Evolutionary conservation across 2,329 filamentous ascomycete genomes (phyloP).

Genomic region (Botrytis paeoniae): DNA sequence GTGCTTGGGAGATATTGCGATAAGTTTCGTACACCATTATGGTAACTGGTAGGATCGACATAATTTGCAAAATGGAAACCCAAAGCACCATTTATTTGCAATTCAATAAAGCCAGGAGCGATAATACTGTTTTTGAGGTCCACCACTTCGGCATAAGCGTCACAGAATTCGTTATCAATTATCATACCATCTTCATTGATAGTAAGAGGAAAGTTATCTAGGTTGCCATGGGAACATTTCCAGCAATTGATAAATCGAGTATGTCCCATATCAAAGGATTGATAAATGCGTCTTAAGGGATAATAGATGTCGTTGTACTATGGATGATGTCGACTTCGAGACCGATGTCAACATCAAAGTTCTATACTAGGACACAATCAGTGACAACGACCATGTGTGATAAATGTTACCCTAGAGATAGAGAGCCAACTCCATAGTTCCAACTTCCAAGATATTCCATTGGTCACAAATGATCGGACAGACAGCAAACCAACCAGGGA

Average conservation of each 20-base stretch:
- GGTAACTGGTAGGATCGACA: conserved; percentile 41
- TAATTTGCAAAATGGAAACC: conserved; percentile 55
- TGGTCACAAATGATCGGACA: neutral
- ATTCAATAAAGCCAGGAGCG: conserved; percentile 53
- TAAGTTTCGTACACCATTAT: conserved; percentile 44
- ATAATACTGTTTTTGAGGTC: conserved; percentile 50
- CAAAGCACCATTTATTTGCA: conserved; percentile 49
- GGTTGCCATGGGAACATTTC: conserved; percentile 29
- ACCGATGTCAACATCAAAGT: neutral
- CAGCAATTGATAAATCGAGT: conserved; percentile 33
- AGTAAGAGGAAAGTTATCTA: conserved; percentile 28
- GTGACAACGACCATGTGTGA: neutral
- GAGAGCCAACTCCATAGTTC: neutral
- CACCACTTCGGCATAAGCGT: conserved; percentile 25
- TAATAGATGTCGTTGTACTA: neutral
- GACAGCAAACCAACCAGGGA: neutral
- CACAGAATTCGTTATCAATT: conserved; percentile 28
- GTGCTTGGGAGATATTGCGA: conserved; percentile 48
- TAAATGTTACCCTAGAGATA: neutral
- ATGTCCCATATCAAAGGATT: conserved; percentile 22
- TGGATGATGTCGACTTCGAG: neutral
- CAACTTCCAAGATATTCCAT: neutral
- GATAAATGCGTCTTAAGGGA: neutral
- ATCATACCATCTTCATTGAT: conserved; percentile 29
- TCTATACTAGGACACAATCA: neutral